These are phyloP conservation scores for Morella rubra DNA, from an alignment of 306 rosid genomes.

Conservation along the genomic window DNA sequence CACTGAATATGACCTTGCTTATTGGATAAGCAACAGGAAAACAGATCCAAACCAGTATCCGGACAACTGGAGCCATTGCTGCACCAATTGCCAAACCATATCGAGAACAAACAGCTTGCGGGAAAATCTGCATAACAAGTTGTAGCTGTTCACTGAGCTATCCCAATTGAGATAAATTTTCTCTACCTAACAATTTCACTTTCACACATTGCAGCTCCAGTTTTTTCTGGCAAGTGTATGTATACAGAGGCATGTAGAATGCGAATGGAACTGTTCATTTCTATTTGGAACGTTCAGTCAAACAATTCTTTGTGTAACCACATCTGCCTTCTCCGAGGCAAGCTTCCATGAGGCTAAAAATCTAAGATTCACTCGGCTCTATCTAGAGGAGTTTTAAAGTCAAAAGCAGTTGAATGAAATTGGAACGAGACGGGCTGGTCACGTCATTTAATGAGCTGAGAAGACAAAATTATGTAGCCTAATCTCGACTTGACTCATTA, in stretches of 20 bases:
- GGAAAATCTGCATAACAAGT: slow-evolving; percentile 62
- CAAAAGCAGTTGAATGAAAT: no score
- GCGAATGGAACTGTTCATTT: no score
- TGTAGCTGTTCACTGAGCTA: slow-evolving; percentile 5
- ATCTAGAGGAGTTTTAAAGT: not conserved
- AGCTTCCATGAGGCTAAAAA: no score
- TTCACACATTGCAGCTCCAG: not conserved
- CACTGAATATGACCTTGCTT: slow-evolving; percentile 65
- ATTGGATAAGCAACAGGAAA: slow-evolving; percentile 84
- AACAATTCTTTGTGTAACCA: no score
- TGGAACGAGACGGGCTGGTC: no score
- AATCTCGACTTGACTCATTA: no score
- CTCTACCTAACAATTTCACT: not conserved
- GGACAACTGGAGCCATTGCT: slow-evolving; percentile 75
- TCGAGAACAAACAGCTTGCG: slow-evolving; percentile 84
- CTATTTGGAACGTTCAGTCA: no score
- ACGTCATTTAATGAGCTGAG: no score
- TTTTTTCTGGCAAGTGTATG: no score
- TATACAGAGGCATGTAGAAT: no score
- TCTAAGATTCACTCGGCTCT: not conserved
- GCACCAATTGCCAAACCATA: slow-evolving; percentile 91
- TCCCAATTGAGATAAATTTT: slow-evolving; percentile 20
- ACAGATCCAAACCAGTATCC: slow-evolving; percentile 82
- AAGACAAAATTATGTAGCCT: no score
- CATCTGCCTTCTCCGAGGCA: no score